phyloP scores from a whole-genome alignment of 495 filamentous ascomycete species.

The Hypoxylon intermedium region DNA sequence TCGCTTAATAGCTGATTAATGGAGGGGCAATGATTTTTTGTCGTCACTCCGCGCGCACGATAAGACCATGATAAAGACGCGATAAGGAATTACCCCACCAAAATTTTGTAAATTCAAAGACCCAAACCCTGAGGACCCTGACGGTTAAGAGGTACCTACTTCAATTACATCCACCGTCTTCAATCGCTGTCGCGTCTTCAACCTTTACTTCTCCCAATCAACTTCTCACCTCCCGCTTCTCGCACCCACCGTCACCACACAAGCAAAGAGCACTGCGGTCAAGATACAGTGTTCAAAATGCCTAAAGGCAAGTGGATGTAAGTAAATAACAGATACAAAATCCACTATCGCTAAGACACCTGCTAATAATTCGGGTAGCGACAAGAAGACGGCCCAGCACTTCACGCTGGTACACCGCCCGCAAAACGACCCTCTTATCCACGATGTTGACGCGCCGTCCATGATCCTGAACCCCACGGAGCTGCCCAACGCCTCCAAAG shows the following conservation, averaged over 20 bases:
- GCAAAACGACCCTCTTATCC: conserved; percentile 94
- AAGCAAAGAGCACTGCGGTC: background rate
- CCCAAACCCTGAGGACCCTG: too few species aligned
- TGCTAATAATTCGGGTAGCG: conserved; percentile 57
- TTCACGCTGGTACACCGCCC: conserved; percentile 94
- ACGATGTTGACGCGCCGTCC: conserved; percentile 80
- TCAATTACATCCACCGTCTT: background rate
- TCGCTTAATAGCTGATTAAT: conserved; percentile 42
- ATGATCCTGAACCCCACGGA: conserved; percentile 74
- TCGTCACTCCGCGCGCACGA: conserved; percentile 32
- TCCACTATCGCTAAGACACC: background rate
- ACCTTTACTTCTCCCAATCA: too few species aligned
- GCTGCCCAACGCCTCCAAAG: conserved; percentile 58
- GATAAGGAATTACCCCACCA: conserved; percentile 52
- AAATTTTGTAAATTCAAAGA: conserved; percentile 46
- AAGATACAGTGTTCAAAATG: conserved; percentile 64
- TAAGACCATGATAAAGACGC: conserved; percentile 37
- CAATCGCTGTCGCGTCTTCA: background rate
- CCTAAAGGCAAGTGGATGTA: conserved; percentile 90
- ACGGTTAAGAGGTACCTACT: background rate
- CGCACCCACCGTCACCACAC: background rate
- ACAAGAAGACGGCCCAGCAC: conserved; percentile 92
- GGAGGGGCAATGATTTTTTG: conserved; percentile 52
- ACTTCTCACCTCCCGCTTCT: background rate
- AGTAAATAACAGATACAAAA: conserved; percentile 42